phyloP scores from a whole-genome alignment of 73 alveolate species.

The Paramecium biaurelia region DNA sequence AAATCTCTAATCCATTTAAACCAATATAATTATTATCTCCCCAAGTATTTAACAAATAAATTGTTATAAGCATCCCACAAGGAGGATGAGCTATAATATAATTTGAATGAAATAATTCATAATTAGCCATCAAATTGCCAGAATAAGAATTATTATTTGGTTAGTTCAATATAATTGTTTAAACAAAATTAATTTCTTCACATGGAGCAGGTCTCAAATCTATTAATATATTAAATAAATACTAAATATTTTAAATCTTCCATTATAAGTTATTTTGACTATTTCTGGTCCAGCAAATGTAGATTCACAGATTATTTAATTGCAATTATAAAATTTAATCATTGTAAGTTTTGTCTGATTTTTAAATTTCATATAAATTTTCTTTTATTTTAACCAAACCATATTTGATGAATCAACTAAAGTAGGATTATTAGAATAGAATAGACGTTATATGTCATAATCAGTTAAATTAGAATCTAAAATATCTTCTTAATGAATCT shows the following conservation, averaged over 20 bases:
- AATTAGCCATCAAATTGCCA: background rate
- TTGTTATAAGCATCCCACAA: constrained; percentile 33
- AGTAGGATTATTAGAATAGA: background rate
- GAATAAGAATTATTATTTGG: background rate
- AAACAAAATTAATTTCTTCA: constrained; percentile 66
- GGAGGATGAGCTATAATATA: background rate
- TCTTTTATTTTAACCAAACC: constrained; percentile 15
- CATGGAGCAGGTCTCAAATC: constrained; percentile 79
- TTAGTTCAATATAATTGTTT: constrained; percentile 62
- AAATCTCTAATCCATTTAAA: constrained; percentile 79
- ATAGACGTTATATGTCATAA: background rate
- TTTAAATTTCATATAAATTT: background rate
- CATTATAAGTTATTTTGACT: background rate
- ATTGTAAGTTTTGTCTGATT: background rate
- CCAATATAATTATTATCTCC: constrained; percentile 90
- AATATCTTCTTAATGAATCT: background rate
- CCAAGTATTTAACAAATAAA: constrained; percentile 75
- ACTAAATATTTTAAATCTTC: background rate
- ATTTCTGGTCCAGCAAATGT: constrained; percentile 15
- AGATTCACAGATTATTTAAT: background rate
- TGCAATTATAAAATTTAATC: background rate
- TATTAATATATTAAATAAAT: background rate
- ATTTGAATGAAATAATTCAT: background rate
- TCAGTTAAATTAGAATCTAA: background rate
- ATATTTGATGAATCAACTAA: background rate